Evolutionary conservation across 2,329 filamentous ascomycete genomes (phyloP).

Genomic region (Fusarium begoniae): DNA sequence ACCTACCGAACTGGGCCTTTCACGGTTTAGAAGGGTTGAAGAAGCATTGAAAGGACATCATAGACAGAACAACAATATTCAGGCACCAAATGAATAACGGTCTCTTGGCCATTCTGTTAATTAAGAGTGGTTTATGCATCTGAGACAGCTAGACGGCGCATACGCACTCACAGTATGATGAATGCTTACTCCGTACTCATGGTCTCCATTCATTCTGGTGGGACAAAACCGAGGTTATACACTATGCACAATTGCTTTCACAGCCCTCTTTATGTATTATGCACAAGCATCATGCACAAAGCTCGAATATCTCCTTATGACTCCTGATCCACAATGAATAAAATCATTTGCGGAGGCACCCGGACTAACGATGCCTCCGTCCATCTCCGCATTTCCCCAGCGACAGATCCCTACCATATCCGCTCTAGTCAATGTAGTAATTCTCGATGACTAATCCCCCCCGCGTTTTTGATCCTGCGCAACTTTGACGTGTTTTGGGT

Average conservation of each 20-base stretch:
- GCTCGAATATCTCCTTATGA: rapidly evolving
- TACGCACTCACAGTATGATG: no score
- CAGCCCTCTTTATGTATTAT: background rate
- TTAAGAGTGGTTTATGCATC: background rate
- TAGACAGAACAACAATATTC: background rate
- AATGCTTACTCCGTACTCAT: no score
- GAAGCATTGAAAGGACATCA: background rate
- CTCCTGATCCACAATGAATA: background rate
- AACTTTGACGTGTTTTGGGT: background rate
- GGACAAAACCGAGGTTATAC: background rate
- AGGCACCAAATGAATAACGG: rapidly evolving
- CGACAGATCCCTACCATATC: background rate
- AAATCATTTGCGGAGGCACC: background rate
- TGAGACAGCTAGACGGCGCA: rapidly evolving
- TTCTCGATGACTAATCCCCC: constrained; percentile 9
- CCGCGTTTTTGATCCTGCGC: background rate
- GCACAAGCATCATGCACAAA: background rate
- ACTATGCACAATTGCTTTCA: background rate
- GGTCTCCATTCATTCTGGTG: background rate
- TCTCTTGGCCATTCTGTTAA: no score
- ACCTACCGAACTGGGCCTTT: rapidly evolving
- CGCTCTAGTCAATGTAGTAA: background rate
- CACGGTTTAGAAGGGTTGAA: background rate
- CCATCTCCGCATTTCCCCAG: constrained; percentile 10
- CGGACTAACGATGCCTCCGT: constrained; percentile 5